Evolutionary conservation across 169 alveolate species (phyloP), one percentile per base, ranked within the genome.

Genomic region (Plasmodium cynomolgi): DNA sequence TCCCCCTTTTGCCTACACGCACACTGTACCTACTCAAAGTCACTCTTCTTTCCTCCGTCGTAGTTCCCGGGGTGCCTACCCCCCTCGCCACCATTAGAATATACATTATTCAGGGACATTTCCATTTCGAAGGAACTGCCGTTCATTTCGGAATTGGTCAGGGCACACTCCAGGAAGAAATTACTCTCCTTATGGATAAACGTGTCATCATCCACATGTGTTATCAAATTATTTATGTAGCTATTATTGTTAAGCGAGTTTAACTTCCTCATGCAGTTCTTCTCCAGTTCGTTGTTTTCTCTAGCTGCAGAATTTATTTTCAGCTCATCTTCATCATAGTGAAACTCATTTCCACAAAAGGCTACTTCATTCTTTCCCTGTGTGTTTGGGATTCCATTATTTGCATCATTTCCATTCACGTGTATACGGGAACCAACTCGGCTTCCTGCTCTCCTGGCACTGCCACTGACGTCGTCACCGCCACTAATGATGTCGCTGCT

Each of bases 181-280:
- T 90, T 90, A 5, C 94, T 90, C 74, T 90, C 91, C 41, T 81
- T 79, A 80, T 90, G 94, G 20, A 80, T 62, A 58, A 62, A 90
- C 33, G 94, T 79, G 33, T 90, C 94, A 68, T 90, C 94, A 23
- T 90, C 94, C 50, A 90, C 94, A 80, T 90, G 62, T 34, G 94
- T 90, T 58, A 90, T 90, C 56, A 90, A 83, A 68, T 90, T 90
- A 80, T 90, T 90, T 39, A 90, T 90, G 58, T 90, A 90, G 50
- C 94, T 90, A 47, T 90, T 90, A 41, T 90, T 80, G 82, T 90
- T 90, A 44, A 90, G 74, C 33, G 94, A 79, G 23, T 90, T 90
- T 80, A 80, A 54, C 33, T 80, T 80, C 33, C 90, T 79, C 3
- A 13, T 34, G 44, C 84, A 13, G 39, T 39, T 90, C 68, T 80